Evolutionary conservation across 2,329 filamentous ascomycete genomes (phyloP), one percentile per base, ranked within the genome.

Genomic region (Penicillium thymicola): DNA sequence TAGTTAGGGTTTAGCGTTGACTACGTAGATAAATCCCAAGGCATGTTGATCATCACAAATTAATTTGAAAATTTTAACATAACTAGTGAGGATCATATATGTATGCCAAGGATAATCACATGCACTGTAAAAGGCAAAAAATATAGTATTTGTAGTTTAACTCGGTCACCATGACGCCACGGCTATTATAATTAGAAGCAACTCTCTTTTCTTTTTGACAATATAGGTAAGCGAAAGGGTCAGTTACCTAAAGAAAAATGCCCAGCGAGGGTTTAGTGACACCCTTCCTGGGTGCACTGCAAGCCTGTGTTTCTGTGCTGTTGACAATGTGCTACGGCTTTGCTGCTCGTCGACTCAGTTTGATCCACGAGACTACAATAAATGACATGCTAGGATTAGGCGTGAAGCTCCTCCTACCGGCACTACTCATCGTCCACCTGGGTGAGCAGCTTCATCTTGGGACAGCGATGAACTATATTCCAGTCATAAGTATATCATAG

Each of bases 151-250:
- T 13, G 5, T 13, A 18, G 5, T 13, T 40, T 18, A 16, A n/a
- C n/a, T 54, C 11, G 32, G 56, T n/a, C 63, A 55, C 9, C 63
- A 69, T 44, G 64, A 68, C 34, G 44, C 2, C 30, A 46, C 5
- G 18, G 44, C 14, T 3, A 34, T 21, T 6, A 34, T 1, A 32
- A 21, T 23, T 7, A 23, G 10, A 23, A 27, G 25, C 25, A 27
- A 42, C n/a, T 21, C 4, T 28, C 3, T 6, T 7, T 16, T 23
- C 4, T 11, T 28, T 5, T 13, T 4, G 8, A 34, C 9, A 44
- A 43, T 7, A 2, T 11, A 32, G 5, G 14, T 10, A 25, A 14
- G 13, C 23, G 1, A 34, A 34, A 7, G 2, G 0, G 1, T 4
- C 27, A 23, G 18, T 4, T 0, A 23, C 10, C 32, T 11, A 14